A percentile compares a stretch with the other conserved stretches of the same genome.
phyloP scores from a whole-genome alignment of 2,329 filamentous ascomycete genomes.

The Calonectria leucothoes region DNA sequence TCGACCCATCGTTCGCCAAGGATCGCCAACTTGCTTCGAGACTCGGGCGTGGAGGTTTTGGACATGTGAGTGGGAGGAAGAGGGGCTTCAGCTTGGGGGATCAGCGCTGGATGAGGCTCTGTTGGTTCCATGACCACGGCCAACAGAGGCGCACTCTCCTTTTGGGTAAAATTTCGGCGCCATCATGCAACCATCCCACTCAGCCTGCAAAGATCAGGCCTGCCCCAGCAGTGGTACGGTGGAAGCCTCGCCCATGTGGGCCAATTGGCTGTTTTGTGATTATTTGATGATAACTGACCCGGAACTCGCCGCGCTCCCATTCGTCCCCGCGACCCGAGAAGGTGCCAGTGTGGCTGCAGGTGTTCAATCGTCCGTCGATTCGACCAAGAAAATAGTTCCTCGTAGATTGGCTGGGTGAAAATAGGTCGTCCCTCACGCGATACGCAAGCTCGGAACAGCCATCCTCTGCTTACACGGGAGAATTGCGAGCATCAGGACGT shows the following conservation, averaged over 20 bases:
- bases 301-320: background rate
- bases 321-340: background rate
- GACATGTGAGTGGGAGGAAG: background rate
- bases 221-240: background rate
- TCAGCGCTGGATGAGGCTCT: background rate
- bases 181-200: background rate
- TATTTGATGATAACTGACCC: slow-evolving; percentile 9
- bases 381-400: background rate
- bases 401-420: background rate
- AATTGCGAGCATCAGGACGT: background rate
- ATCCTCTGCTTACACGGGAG: background rate
- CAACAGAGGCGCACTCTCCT: background rate
- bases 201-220: background rate
- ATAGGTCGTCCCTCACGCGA: background rate
- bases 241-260: background rate
- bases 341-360: background rate
- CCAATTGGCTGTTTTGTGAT: background rate
- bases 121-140: background rate
- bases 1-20: background rate
- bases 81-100: background rate
- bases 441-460: background rate
- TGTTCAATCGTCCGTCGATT: background rate
- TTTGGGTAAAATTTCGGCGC: background rate
- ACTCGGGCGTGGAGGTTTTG: background rate
- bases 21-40: background rate